Evolutionary conservation across 768 basidiomycete species (phyloP).

Genomic region (Leccinum pellstonianum): DNA sequence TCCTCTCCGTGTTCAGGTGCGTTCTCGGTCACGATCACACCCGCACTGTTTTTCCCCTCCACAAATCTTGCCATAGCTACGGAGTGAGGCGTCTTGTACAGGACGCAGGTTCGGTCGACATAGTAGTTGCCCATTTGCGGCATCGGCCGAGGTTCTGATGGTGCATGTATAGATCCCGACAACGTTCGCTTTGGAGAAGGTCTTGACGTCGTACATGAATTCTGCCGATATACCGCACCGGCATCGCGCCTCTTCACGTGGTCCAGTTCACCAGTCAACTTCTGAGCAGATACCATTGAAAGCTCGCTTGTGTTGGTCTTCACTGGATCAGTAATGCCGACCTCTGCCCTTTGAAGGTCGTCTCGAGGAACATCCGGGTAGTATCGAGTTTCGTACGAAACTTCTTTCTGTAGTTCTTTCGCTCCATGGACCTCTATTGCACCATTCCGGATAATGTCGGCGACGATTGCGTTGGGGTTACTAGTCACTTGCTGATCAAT

Average conservation of each 20-base stretch:
- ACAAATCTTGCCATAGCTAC: not conserved
- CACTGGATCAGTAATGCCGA: not conserved
- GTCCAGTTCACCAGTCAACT: not conserved
- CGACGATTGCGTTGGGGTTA: not conserved
- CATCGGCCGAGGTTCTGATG: not conserved
- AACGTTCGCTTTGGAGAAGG: slow-evolving; percentile 6
- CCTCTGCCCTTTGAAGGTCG: not conserved
- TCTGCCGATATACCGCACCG: not conserved
- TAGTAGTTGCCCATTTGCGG: not conserved
- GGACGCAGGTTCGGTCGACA: not conserved
- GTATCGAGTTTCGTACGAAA: slow-evolving; percentile 2
- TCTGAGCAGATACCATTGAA: not conserved
- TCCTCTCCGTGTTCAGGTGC: not conserved
- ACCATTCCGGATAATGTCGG: not conserved
- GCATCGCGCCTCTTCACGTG: not conserved
- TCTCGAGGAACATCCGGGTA: not conserved
- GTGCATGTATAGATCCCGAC: slow-evolving; percentile 18
- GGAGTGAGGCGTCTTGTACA: not conserved
- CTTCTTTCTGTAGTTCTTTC: not conserved
- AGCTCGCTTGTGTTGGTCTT: not conserved
- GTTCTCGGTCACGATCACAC: not conserved
- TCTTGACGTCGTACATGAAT: not conserved
- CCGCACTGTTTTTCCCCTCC: not conserved
- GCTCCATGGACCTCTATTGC: not conserved
- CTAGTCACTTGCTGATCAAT: not conserved